Conservation (phyloP, 441 rosid species). For the Iberis amara region DNA sequence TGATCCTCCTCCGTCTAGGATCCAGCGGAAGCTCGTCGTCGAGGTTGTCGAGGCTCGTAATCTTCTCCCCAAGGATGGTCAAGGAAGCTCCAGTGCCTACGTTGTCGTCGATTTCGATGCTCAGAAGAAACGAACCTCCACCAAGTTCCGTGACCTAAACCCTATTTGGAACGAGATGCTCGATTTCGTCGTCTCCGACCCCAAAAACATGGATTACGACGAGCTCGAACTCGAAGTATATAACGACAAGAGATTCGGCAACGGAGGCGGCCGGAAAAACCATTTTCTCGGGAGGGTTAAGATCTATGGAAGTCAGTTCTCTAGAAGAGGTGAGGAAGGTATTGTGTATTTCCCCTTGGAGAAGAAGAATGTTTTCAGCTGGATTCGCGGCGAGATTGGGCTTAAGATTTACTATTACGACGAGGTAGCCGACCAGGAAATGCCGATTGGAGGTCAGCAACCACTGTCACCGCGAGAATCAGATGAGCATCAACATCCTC, state of each 20-base stretch:
- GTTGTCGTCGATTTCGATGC: constrained; percentile 77
- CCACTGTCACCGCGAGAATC: constrained; percentile 22
- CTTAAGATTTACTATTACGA: constrained; percentile 68
- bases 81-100: constrained; percentile 89
- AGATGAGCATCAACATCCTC: constrained; percentile 16
- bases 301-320: constrained; percentile 72
- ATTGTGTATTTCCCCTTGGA: constrained; percentile 64
- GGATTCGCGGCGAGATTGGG: constrained; percentile 88
- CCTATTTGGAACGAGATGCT: constrained; percentile 84
- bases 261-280: constrained; percentile 74
- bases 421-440: constrained; percentile 42
- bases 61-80: constrained; percentile 83
- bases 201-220: constrained; percentile 59
- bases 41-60: constrained; percentile 73
- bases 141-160: constrained; percentile 67
- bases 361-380: constrained; percentile 85
- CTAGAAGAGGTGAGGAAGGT: constrained; percentile 64
- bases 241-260: constrained; percentile 68
- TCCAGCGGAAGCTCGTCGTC: constrained; percentile 52
- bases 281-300: constrained; percentile 86
- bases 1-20: constrained; percentile 35
- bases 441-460: constrained; percentile 18
- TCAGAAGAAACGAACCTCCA: constrained; percentile 63
- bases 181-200: constrained; percentile 75
- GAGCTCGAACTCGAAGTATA: constrained; percentile 77